Conservation (phyloP, 768 basidiomycete species). For the Tylopilus vinaceipallidus region DNA sequence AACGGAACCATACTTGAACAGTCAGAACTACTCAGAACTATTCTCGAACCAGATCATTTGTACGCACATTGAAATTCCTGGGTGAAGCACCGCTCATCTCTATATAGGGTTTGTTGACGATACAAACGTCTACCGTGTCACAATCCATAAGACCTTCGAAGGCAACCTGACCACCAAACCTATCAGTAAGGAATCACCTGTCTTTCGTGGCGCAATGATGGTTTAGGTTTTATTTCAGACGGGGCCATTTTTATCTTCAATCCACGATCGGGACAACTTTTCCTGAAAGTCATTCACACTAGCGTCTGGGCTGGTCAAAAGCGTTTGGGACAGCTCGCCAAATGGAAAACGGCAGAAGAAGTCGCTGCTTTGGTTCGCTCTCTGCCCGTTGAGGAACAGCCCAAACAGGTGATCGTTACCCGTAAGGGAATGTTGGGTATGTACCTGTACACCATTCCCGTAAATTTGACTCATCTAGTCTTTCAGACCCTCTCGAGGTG, state of each 20-base stretch:
- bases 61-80: constrained; percentile 29
- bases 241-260: constrained; percentile 99
- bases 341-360: constrained; percentile 99
- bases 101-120: constrained; percentile 92
- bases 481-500: constrained; percentile 86
- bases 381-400: constrained; percentile 99
- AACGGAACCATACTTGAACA: constrained; percentile 98
- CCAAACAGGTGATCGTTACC: constrained; percentile 99
- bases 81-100: constrained; percentile 5
- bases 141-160: constrained; percentile 99
- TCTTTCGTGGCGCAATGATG: background rate
- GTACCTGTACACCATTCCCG: constrained; percentile 14
- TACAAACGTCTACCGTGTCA: constrained; percentile 99
- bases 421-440: constrained; percentile 98
- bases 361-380: constrained; percentile 97
- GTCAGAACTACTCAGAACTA: constrained; percentile 94
- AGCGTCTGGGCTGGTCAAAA: constrained; percentile 99
- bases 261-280: constrained; percentile 95
- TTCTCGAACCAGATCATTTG: constrained; percentile 99
- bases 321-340: constrained; percentile 97
- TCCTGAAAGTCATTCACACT: constrained; percentile 99
- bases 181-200: constrained; percentile 59
- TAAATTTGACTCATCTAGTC: constrained; percentile 4
- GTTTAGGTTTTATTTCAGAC: constrained; percentile 41
- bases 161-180: constrained; percentile 99